Conservation (phyloP, 768 basidiomycete species). For the Pseudohyphozyma bogoriensis region DNA sequence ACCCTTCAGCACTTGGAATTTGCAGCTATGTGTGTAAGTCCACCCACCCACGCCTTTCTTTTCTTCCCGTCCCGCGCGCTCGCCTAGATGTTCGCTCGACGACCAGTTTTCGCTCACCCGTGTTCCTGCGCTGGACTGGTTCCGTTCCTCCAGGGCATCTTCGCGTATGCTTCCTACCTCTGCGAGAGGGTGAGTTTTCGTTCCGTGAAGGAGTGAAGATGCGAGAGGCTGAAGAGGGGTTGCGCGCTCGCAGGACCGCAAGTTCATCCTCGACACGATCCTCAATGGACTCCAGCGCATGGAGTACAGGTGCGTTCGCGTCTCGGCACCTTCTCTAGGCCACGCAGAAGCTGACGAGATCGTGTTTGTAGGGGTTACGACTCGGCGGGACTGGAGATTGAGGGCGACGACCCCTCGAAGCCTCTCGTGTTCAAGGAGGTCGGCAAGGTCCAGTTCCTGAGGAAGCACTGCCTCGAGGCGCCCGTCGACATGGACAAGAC, state of each 20-base stretch:
- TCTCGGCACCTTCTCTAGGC: no score
- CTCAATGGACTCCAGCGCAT: slow-evolving; percentile 82
- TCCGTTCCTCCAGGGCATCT: no score
- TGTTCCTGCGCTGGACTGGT: no score
- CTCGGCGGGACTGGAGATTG: slow-evolving; percentile 61
- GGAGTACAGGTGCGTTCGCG: no score
- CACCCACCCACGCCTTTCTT: no score
- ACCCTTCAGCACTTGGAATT: no score
- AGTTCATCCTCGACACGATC: slow-evolving; percentile 82
- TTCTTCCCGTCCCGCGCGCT: no score
- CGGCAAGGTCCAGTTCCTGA: slow-evolving; percentile 87
- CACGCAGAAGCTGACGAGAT: no score
- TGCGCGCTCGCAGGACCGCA: slow-evolving; percentile 54
- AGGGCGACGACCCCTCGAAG: slow-evolving; percentile 72
- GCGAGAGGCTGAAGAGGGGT: background rate
- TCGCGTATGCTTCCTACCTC: slow-evolving; percentile 87
- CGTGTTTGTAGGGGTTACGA: no score
- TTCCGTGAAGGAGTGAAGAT: background rate
- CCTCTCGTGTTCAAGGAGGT: slow-evolving; percentile 91
- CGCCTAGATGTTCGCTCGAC: no score
- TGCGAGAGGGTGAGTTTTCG: slow-evolving; percentile 69
- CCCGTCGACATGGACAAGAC: slow-evolving; percentile 53
- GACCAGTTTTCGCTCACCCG: no score
- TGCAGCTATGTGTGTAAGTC: no score
- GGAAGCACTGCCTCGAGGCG: slow-evolving; percentile 72